Evolutionary conservation across 306 rosid species (phyloP), one percentile per base, ranked within the genome.

Genomic region (Sicyos baderoa): DNA sequence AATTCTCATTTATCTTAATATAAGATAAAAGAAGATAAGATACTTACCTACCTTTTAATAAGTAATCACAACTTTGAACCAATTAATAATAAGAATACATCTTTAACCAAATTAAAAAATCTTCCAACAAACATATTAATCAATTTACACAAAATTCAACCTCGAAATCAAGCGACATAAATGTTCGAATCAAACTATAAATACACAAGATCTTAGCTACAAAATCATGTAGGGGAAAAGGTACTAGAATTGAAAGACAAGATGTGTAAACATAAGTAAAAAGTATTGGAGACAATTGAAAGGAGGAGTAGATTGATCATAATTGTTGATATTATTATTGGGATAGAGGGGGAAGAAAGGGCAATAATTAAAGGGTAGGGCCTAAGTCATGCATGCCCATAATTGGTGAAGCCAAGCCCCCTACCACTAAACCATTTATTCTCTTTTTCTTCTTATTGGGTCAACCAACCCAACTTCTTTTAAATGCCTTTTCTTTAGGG

Each of bases 321-420:
- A 25, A 61, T 61, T 7, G 40, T 35, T 8, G 40, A 14, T 35
- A 61, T 35, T 9, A 61, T 61, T 61, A 61, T 29, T 29, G 21
- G 12, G 47, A 49, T 49, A 49, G 18, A 13, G 66, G 17, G 67
- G 23, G 44, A n/a, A 17, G 22, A 3, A 19, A 9, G 49, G 23
- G 19, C 9, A 60, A 59, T 60, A 32, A 60, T 60, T 47, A 60
- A n/a, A 32, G 67, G 22, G 67, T 60, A 60, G 21, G 67, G 42
- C 49, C 66, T 48, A 35, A 7, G 19, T 42, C 65, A 58, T 58
- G 65, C 65, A 58, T 44, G 48, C 67, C 67, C 67, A 60, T 60
- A 60, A 60, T 60, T 60, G 67, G 40, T 60, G 48, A 60, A 35
- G 47, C 57, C 37, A 54, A 50, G 16, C 12, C 47, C 45, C 21